These are phyloP conservation scores for Ogataea corticis DNA, from an alignment of 805 yeast species.

Conservation along the genomic window DNA sequence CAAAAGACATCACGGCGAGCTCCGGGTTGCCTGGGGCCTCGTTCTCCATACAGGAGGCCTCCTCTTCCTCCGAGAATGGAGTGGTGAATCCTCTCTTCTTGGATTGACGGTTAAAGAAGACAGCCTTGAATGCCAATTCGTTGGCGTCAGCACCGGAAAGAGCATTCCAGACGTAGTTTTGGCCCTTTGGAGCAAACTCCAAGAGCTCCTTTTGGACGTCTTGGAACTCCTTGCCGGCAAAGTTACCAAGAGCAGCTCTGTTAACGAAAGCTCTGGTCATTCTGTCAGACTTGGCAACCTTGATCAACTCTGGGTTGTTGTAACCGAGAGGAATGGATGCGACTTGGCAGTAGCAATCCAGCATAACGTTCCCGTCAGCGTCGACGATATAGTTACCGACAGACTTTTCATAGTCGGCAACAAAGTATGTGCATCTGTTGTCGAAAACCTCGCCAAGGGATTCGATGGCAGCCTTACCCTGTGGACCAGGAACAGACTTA, in stretches of 20 bases:
- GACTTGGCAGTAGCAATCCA: constrained; percentile 81
- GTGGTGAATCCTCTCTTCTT: constrained; percentile 62
- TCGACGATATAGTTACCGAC: constrained; percentile 79
- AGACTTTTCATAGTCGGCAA: constrained; percentile 75
- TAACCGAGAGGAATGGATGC: constrained; percentile 85
- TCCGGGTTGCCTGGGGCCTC: constrained; percentile 88
- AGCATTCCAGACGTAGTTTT: constrained; percentile 74
- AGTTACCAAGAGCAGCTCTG: constrained; percentile 84
- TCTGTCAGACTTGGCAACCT: constrained; percentile 67
- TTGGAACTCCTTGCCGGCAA: constrained; percentile 66
- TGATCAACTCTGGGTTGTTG: constrained; percentile 74
- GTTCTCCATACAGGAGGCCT: constrained; percentile 73
- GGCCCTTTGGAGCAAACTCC: constrained; percentile 77
- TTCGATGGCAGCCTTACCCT: constrained; percentile 51
- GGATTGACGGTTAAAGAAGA: constrained; percentile 76
- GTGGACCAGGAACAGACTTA: constrained; percentile 75
- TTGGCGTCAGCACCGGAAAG: constrained; percentile 87
- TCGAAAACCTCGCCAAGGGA: constrained; percentile 66
- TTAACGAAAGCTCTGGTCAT: constrained; percentile 74
- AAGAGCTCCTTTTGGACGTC: constrained; percentile 56
- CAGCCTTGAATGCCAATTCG: constrained; percentile 87
- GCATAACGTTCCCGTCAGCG: constrained; percentile 71
- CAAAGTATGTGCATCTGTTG: constrained; percentile 69
- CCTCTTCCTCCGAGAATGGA: constrained; percentile 70
- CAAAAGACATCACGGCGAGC: constrained; percentile 81